Evolutionary conservation across 2,329 filamentous ascomycete genomes (phyloP).

Genomic region (Clathrospora elynae): DNA sequence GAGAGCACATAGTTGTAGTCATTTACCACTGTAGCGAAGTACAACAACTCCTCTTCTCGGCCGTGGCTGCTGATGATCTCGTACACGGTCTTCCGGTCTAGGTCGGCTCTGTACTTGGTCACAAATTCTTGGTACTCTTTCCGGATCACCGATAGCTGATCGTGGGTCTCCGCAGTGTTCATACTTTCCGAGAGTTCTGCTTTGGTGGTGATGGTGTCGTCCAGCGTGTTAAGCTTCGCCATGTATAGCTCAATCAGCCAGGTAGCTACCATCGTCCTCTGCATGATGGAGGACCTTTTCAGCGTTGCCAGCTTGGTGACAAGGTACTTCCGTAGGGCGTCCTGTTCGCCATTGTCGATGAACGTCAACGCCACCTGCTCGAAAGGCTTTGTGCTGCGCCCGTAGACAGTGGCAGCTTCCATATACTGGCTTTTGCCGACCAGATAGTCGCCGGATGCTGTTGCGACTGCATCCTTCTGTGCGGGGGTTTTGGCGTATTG

Average conservation of each 20-base stretch:
- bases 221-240: constrained; percentile 91
- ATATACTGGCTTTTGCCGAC: constrained; percentile 79
- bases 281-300: constrained; percentile 86
- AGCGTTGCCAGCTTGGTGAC: constrained; percentile 79
- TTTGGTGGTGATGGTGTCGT: constrained; percentile 90
- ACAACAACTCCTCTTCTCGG: constrained; percentile 87
- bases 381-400: constrained; percentile 94
- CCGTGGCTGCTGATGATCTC: constrained; percentile 96
- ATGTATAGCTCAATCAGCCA: constrained; percentile 98
- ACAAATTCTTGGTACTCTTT: constrained; percentile 89
- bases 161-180: constrained; percentile 71
- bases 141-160: constrained; percentile 71
- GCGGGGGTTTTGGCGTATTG: constrained; percentile 78
- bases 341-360: constrained; percentile 86
- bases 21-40: constrained; percentile 84
- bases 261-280: constrained; percentile 90
- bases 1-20: constrained; percentile 94
- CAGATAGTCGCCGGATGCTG: constrained; percentile 87
- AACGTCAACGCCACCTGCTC: constrained; percentile 92
- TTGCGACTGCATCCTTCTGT: constrained; percentile 90
- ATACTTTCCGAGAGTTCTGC: constrained; percentile 77
- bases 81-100: constrained; percentile 91
- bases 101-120: constrained; percentile 78
- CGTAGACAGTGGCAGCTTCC: constrained; percentile 88
- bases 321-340: constrained; percentile 88